These are phyloP conservation scores for Colletotrichum sp. DNA, from an alignment of 2,329 filamentous ascomycete genomes.

Conservation along the genomic window DNA sequence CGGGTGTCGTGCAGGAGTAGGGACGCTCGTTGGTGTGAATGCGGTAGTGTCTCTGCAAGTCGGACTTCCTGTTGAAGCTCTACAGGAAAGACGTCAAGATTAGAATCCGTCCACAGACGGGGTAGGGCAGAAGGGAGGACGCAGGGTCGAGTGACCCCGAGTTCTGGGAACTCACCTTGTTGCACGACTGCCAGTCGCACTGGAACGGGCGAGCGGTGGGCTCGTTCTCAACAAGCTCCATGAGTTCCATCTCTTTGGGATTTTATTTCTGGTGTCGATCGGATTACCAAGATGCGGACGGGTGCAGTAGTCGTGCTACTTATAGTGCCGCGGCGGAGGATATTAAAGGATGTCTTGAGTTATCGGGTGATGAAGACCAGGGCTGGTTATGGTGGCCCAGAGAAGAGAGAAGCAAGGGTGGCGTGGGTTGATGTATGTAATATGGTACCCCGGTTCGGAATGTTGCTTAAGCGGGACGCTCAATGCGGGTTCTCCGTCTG, in stretches of 20 bases:
- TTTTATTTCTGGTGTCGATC: slow-evolving; percentile 27
- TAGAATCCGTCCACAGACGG: slow-evolving; percentile 2
- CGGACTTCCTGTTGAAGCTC: slow-evolving; percentile 77
- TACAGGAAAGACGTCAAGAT: slow-evolving; percentile 34
- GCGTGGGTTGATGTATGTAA: slow-evolving; percentile 8
- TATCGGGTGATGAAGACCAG: slow-evolving; percentile 10
- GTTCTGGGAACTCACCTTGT: slow-evolving; percentile 54
- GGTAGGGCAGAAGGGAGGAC: not conserved
- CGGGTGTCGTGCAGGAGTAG: slow-evolving; percentile 64
- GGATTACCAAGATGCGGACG: slow-evolving; percentile 35
- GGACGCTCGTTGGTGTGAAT: slow-evolving; percentile 76
- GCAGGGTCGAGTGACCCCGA: not conserved
- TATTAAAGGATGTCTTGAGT: slow-evolving; percentile 16
- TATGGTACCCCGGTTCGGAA: slow-evolving; percentile 15
- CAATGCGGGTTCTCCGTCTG: slow-evolving; percentile 15
- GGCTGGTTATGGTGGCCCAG: not conserved
- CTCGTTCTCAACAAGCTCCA: slow-evolving; percentile 70
- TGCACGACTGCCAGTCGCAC: slow-evolving; percentile 68
- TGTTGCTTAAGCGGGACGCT: slow-evolving; percentile 15
- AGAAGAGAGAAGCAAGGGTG: slow-evolving; percentile 11
- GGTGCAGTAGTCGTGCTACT: slow-evolving; percentile 19
- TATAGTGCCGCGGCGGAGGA: slow-evolving; percentile 1
- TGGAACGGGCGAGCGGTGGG: slow-evolving; percentile 66
- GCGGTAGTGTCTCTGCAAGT: slow-evolving; percentile 72
- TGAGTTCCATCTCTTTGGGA: slow-evolving; percentile 60